Evolutionary conservation across 208 protist genomes (phyloP), one percentile per base, ranked within the genome.

Genomic region (Hexamita inflata): DNA sequence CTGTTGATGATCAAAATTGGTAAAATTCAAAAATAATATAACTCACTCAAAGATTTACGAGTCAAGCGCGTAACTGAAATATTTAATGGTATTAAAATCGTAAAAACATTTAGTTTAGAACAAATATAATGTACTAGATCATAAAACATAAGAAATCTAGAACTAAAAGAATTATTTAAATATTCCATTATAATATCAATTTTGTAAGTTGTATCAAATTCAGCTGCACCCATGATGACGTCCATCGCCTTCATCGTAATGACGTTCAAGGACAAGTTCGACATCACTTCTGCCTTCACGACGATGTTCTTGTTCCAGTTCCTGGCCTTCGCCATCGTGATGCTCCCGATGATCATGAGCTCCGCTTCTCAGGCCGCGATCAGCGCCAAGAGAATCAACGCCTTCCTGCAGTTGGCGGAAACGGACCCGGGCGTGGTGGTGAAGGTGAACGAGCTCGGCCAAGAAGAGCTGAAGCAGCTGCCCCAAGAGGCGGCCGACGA

Each of bases 31-130:
- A 73, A 59, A 15, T 4, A 24, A 13, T 65, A 74, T 30, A 79
- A 78, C 58, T 13, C 7, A 0, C 13, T 67, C 15, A 58, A 11
- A 28, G 86, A 88, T 73, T 28, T 75, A 28, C 66, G 86, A 45
- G 73, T 89, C 32, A 65, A 78, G 32, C 11, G 78, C 13, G 83
- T 75, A 19, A 65, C 59, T 45, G 86, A 89, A 58, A 32, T 87
- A 0, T 49, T 89, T 0, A 76, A 49, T 58, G 82, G 82, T 4
- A 87, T 89, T 59, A 49, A 77, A 60, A 74, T 85, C 26, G 42
- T 89, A 35, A 89, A 89, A 74, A 35, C 87, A 2, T 84, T 81
- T 66, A 82, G 78, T 24, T 88, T 77, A 77, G 87, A 89, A 42
- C 40, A 77, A 1, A 45, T 68, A 0, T 84, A 86, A 40, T 39